Base-by-base conservation (phyloP, 345 rosid genomes). In the Barbarea vulgaris region DNA sequence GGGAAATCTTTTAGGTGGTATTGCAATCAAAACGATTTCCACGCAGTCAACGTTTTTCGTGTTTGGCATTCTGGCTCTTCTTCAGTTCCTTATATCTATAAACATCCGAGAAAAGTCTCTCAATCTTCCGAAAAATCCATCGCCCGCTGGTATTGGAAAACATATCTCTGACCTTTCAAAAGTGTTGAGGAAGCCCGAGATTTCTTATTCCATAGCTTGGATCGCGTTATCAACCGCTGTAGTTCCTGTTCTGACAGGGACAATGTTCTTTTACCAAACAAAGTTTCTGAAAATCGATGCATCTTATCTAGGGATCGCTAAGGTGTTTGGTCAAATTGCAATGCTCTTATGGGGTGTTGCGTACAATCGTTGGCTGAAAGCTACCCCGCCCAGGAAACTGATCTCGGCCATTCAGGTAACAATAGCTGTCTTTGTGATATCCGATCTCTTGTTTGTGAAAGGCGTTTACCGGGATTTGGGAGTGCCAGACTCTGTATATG, bases 191-290 rank as follows among this genome's bases (percentile, higher is more conserved):
- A 87, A 84, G 79, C 93, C 87, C 0, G 93, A 90, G 83, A 86
- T 94, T 55, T 82, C 91, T 3, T 73, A 76, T 72, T 82, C 97
- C 9, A 77, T 94, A 33, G 72, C 84, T 4, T 94, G 97, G 97
- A 70, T 94, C 69, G 88, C 93, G 3, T 84, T 87, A 64, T 94
- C 99, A 2, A 86, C 81, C 34, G 92, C 97, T 2, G 19, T 87
- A 46, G 83, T 89, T 72, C 99, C 97, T 17, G 84, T 80, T n/a
- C 75, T 92, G 8, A 84, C 96, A 12, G 97, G 97, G 67, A 94
- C 97, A 52, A 89, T 92, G 96, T 94, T 92, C 86, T 95, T 87
- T 76, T 92, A 95, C 87, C 96, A 92, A 79, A 92, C 96, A 6
- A 83, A 89, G 59, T 17, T 81, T 73, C 64, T 90, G 61, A 81